Base-by-base conservation (phyloP, 2,329 filamentous ascomycete genomes). In the Alternaria panax region DNA sequence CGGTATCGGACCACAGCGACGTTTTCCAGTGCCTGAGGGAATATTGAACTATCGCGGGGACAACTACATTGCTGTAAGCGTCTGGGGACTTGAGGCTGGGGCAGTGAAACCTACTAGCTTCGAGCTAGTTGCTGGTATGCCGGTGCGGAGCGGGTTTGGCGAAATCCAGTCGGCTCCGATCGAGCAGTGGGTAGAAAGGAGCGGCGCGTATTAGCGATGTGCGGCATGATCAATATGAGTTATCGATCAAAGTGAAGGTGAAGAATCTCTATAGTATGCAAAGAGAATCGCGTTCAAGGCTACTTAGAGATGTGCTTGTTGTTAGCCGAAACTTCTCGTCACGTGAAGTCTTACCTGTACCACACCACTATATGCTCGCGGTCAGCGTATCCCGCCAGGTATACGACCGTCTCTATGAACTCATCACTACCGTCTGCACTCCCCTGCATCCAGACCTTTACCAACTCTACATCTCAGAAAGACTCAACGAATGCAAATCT, bases 1-100 rank as follows among this genome's bases (percentile, higher is more conserved):
- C 71, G 88, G 91, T 57, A 81, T 92, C 38, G 90, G 91, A 0
- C 90, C 91, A 1, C 90, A 93, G 78, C 85, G 82, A 0, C 80
- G 76, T 0, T 93, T 88, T 68, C 89, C 89, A 2, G 89, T 93
- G 0, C 90, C 90, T 0, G 86, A 92, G 76, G 89, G 89, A 20
- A 84, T 93, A 25, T 79, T 91, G 38, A 85, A 92, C 71, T 89
- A 92, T 73, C 81, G 82, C 4, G 90, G 90, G 0, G 82, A 82
- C 22, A 93, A 93, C 66, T 89, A 84, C 73, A 69, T 92, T 9
- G 88, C 85, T 0, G 68, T 93, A 6, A 87, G 84, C 34, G 74
- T 93, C 8, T 93, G 90, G 90, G 85, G 87, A 2, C 79, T 89
- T 56, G 85, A 87, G 22, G 75, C 78, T 1, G 75, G 71, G 3